Conservation (phyloP, 2,329 filamentous ascomycete genomes). For the Phaeosphaeriaceae sp. region DNA sequence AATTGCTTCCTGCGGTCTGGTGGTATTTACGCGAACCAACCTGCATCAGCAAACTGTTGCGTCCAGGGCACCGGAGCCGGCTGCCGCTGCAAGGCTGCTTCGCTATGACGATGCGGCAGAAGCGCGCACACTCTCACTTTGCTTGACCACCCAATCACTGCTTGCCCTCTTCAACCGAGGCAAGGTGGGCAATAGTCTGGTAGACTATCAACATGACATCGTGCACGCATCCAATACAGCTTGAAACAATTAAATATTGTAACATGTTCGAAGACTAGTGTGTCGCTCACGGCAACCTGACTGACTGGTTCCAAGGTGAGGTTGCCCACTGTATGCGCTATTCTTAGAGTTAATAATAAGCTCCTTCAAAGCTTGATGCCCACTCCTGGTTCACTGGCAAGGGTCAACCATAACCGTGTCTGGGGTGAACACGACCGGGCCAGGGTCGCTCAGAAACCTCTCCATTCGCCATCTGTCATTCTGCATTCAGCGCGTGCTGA, state of each 20-base stretch:
- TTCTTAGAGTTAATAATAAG: constrained; percentile 45
- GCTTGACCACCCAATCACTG: constrained; percentile 11
- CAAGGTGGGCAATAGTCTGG: constrained; percentile 16
- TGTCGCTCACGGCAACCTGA: constrained; percentile 28
- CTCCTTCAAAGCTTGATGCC: constrained; percentile 36
- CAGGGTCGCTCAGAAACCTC: constrained; percentile 25
- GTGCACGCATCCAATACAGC: constrained; percentile 29
- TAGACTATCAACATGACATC: too few relatives aligned
- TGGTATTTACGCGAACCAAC: constrained; percentile 17
- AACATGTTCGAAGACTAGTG: constrained; percentile 30
- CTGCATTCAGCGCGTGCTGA: constrained; percentile 2
- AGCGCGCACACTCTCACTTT: too few relatives aligned
- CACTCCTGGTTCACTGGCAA: constrained; percentile 8
- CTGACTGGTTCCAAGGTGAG: constrained; percentile 25
- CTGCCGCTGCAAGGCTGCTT: constrained; percentile 24
- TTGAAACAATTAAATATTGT: too few relatives aligned
- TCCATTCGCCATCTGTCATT: constrained; percentile 6
- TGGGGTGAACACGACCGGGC: constrained; percentile 20
- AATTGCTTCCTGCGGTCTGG: constrained; percentile 17
- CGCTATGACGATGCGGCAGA: constrained; percentile 21
- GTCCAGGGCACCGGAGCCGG: constrained; percentile 13
- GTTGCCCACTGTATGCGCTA: constrained; percentile 29
- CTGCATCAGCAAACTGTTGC: constrained; percentile 1
- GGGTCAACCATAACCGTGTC: constrained; percentile 16
- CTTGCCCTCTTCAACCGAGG: constrained; percentile 23